Conservation (phyloP, 2,329 filamentous ascomycete genomes). For the Xylariales sp. region DNA sequence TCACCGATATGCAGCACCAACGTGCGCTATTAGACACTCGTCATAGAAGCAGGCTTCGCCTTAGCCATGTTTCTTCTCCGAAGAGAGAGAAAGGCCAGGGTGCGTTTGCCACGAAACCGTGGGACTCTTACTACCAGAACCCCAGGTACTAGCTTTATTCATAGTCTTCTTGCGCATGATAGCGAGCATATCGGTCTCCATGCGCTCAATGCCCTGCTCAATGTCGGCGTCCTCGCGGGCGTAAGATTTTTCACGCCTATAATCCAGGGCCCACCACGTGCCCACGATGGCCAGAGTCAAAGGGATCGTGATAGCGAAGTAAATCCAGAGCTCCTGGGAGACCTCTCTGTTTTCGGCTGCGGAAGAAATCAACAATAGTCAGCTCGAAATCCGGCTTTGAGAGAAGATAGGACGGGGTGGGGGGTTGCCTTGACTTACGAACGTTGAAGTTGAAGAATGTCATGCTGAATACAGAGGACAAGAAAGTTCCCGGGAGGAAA, state of each 20-base stretch:
- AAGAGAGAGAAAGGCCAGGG: constrained; percentile 16
- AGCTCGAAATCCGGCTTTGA: constrained; percentile 11
- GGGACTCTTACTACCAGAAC: constrained; percentile 46
- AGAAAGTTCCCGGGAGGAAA: constrained; percentile 71
- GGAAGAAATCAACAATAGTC: constrained; percentile 1
- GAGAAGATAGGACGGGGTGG: neutral
- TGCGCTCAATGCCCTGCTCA: constrained; percentile 65
- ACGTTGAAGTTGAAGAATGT: constrained; percentile 73
- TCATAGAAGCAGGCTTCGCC: neutral
- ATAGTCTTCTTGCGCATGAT: constrained; percentile 67
- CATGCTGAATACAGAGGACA: constrained; percentile 74
- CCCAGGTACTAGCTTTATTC: constrained; percentile 67
- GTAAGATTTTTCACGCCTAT: constrained; percentile 61
- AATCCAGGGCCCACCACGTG: constrained; percentile 67
- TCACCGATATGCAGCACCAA: neutral
- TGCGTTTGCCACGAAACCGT: constrained; percentile 6
- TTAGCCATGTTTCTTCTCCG: constrained; percentile 33
- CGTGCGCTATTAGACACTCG: neutral
- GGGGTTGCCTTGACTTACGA: constrained; percentile 47
- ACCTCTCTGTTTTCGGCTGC: constrained; percentile 55
- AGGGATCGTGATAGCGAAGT: constrained; percentile 71
- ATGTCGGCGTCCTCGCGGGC: constrained; percentile 62
- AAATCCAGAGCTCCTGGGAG: constrained; percentile 68
- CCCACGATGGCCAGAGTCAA: constrained; percentile 66
- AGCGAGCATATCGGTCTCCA: constrained; percentile 69